Base-by-base conservation (phyloP, 352 stramenopile species). In the Plasmopara viticola region DNA sequence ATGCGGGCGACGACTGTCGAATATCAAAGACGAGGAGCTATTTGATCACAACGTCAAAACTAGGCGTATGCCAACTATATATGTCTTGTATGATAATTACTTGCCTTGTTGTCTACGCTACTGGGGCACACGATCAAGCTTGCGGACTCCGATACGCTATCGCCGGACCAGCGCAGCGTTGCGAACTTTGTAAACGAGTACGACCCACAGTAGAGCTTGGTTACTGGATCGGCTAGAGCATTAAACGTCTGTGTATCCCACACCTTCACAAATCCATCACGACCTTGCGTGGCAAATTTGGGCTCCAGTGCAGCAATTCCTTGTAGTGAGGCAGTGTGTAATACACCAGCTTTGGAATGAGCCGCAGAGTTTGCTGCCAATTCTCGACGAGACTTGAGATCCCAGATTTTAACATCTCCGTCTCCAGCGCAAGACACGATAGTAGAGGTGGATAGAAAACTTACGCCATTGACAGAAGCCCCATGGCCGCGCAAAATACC, bases 261-360 rank as follows among this genome's bases (percentile, higher is more conserved):
- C 10, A 90, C 33, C 41, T 77, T 81, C 30, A 93, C 60, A 29
- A 72, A 71, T 1, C 83, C 83, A 33, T 93, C 83, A 17, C 83
- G 73, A 12, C 83, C 83, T 54, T 93, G 83, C 9, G 79, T 84
- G 31, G 84, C 43, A 33, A 90, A 68, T 13, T 63, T 70, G 15
- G 49, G 31, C 7, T 56, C 60, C 8, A 50, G 47, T 17, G 34
- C 54, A 41, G 43, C 29, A 30, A 31, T 58, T 44, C 10, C 18
- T 53, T 6, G 56, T 14, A 71, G 20, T 25, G 47, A 46, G 31
- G 47, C 44, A 6, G 63, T 44, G 30, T 90, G 74, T 42, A 93
- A 62, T n/a, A 93, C 74, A 17, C 83, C 83, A 12, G 83, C 83
- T 44, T 84, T 84, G 53, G 79, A 90, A 57, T 93, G 83, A 0